phyloP scores from a whole-genome alignment of 2,329 filamentous ascomycete genomes.

The Dryadomyces sulphureus region DNA sequence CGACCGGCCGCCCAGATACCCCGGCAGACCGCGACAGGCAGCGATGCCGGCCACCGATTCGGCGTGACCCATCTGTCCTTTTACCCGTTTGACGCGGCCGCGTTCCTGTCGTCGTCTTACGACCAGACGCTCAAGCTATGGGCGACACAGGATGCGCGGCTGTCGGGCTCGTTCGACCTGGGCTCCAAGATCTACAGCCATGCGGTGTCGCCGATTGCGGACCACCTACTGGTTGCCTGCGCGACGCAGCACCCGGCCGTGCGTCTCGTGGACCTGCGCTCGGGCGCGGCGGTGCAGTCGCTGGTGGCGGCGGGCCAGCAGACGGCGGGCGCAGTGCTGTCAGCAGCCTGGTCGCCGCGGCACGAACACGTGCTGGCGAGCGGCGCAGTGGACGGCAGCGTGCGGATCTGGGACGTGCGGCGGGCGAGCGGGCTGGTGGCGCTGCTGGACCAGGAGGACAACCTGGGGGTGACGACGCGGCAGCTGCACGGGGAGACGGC shows the following conservation, averaged over 20 bases:
- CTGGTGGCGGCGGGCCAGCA: constrained; percentile 45
- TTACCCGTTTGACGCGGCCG: constrained; percentile 62
- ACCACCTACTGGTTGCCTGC: constrained; percentile 69
- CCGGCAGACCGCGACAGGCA: constrained; percentile 16
- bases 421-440: constrained; percentile 63
- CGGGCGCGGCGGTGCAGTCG: constrained; percentile 60
- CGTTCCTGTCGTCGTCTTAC: constrained; percentile 65
- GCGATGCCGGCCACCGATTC: constrained; percentile 39
- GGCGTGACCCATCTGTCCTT: constrained; percentile 65
- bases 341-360: constrained; percentile 68
- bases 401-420: constrained; percentile 78
- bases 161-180: constrained; percentile 54
- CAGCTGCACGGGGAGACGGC: neutral
- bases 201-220: constrained; percentile 57
- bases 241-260: constrained; percentile 77
- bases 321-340: constrained; percentile 45
- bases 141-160: constrained; percentile 44
- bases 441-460: constrained; percentile 72
- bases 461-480: constrained; percentile 45
- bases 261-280: constrained; percentile 72
- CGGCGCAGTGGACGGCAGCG: constrained; percentile 69
- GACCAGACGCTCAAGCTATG: constrained; percentile 66
- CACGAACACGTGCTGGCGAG: constrained; percentile 69
- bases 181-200: constrained; percentile 61
- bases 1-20: constrained; percentile 37